Base-by-base conservation (phyloP, 2,329 filamentous ascomycete genomes). In the Aurifilum marmelostoma region DNA sequence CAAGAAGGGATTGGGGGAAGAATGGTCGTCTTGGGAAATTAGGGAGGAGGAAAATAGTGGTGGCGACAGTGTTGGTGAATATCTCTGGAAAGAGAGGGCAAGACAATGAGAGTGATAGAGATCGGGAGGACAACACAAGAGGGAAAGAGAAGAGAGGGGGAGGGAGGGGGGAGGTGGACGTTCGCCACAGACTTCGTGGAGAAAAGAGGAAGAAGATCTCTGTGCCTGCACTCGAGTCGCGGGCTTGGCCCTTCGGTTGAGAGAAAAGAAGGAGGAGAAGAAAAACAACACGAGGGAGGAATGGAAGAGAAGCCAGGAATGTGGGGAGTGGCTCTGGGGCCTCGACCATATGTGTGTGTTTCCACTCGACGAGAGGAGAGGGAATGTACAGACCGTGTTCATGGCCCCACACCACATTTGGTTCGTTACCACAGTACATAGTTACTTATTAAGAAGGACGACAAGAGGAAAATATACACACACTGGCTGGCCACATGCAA, bases 281-380 rank as follows among this genome's bases (percentile, higher is more conserved):
- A 61, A 71, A 64, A 71, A 69, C 63, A 69, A 71, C 69, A 71
- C 67, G 65, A 68, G 67, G 62, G 64, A 69, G 69, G 67, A 71
- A 71, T 71, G 69, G 69, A 37, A 67, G 56, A 41, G 39, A 37
- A 18, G 37, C 43, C 24, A 69, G 69, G 69, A 71, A 71, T 71
- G 69, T 43, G 54, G n/a, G 39, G 39, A 32, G 34, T 62, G 43
- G 41, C 65, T 7, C 32, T 61, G 37, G 27, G 47, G 37, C 29
- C 32, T 24, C 29, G 32, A 52, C 43, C 32, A 47, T 54, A 41
- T 67, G 65, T 52, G 41, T 47, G 41, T 47, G 37, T 47, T 47
- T 66, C 11, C 37, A 29, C 43, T 12, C 32, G 41, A 41, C 37
- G 39, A 27, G 39, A 27, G 5, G n/a, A 50, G 58, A 34, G 43